These are phyloP conservation scores for Fimicolochytrium jonesii DNA, from an alignment of 192 early-diverging fungal genomes.

Conservation along the genomic window DNA sequence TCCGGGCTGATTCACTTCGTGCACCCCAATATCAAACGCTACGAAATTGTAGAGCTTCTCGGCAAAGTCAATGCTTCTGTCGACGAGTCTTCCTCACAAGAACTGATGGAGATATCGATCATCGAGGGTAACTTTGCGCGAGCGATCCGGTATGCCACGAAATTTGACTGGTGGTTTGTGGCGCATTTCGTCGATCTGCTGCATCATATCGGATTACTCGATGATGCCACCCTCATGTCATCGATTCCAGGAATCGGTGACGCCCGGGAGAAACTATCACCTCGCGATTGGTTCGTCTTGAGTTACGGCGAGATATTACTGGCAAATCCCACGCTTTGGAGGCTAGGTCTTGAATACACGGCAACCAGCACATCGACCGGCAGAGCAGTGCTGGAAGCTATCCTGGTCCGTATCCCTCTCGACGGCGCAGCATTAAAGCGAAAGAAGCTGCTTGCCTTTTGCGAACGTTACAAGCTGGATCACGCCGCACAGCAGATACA, in stretches of 20 bases:
- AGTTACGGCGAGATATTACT: constrained; percentile 16
- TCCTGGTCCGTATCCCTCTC: constrained; percentile 45
- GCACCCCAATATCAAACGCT: constrained; percentile 5
- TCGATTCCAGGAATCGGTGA: constrained; percentile 8
- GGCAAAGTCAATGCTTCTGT: not conserved
- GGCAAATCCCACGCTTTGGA: constrained; percentile 36
- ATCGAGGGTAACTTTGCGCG: constrained; percentile 17
- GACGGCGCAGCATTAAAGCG: constrained; percentile 41
- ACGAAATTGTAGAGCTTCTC: constrained; percentile 16
- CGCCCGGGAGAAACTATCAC: not conserved
- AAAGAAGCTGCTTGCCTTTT: constrained; percentile 51
- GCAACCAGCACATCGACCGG: constrained; percentile 17
- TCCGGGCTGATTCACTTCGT: constrained; percentile 13
- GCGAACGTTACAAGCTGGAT: constrained; percentile 35
- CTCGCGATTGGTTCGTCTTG: constrained; percentile 24
- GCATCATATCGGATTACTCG: constrained; percentile 49
- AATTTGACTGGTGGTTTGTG: constrained; percentile 40
- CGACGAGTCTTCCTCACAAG: not conserved
- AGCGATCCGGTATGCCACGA: constrained; percentile 13
- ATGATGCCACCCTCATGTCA: constrained; percentile 34
- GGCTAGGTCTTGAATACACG: constrained; percentile 50
- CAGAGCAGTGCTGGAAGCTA: constrained; percentile 24
- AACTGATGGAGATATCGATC: not conserved
- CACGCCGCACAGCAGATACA: constrained; percentile 34
- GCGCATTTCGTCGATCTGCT: constrained; percentile 58